Evolutionary conservation across 192 early-diverging fungal genomes (phyloP), one percentile per base, ranked within the genome.

Genomic region (Coemansia sp.): DNA sequence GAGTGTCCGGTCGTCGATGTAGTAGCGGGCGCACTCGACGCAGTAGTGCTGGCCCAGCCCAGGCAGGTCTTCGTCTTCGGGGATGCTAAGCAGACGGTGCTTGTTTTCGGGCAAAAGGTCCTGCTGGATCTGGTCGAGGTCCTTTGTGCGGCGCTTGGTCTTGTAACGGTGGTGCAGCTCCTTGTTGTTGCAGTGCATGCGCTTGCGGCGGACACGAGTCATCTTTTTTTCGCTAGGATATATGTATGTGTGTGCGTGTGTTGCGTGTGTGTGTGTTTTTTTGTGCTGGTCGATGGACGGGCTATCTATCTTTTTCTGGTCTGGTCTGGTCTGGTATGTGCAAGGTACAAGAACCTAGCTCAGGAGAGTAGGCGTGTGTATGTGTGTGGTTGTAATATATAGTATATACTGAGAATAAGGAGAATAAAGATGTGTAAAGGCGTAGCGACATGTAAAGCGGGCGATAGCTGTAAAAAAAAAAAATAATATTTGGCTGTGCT

Each of bases 121-220:
- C 23, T 88, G 87, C 53, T 92, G 87, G 57, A 98, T 89, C 76
- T 96, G 92, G 80, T 98, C 95, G 7, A 98, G 73, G 79, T 96
- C 94, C 78, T 91, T 88, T 46, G 82, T 84, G 57, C 92, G 87
- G 23, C 87, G 85, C 60, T 89, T 83, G 37, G 92, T 95, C 46
- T 90, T 80, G 64, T 81, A 82, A 55, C 82, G 82, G 57, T 89
- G 85, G 64, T 87, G 86, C 42, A 88, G 70, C 78, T 94, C 93
- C 46, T 69, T 72, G 72, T 71, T 74, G 55, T 64, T 67, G 59
- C 60, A 64, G 53, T 69, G 71, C 67, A 64, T 79, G 30, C 77
- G 70, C 58, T 72, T 72, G 15, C 70, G 55, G 17, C 70, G 60
- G 20, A 73, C 36, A 41, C 64, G 69, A 37, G 55, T 47, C 70